Evolutionary conservation across 768 basidiomycete species (phyloP), one percentile per base, ranked within the genome.

Genomic region (Collybiopsis luxurians): DNA sequence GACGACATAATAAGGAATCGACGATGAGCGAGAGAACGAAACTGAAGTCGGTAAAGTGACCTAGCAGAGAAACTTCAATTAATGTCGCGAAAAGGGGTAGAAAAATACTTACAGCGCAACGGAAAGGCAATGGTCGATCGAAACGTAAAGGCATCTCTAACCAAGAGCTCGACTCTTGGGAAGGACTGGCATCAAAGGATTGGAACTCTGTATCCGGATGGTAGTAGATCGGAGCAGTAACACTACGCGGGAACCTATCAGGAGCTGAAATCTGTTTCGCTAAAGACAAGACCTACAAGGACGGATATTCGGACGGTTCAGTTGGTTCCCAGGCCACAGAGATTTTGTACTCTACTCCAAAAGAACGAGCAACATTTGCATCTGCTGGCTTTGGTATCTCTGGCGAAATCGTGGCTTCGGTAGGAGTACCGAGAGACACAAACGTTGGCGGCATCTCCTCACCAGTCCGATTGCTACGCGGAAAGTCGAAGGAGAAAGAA

Each of bases 1-100:
- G 27, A 89, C 84, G 51, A 88, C 85, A 63, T 84, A 90, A 63
- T 84, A 89, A 12, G 87, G 82, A 59, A 90, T 79, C n/a, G 78
- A 79, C 17, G 77, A 77, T 24, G 77, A 67, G 27, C 88, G 86
- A 61, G 82, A 75, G 70, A 88, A 89, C 3, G 79, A 79, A 12
- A 81, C 74, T 15, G 81, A 77, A 24, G 78, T 79, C 21, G 88
- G 88, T 28, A 90, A 69, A 52, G 87, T 87, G 21, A 88, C 75
- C 88, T 88, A 44, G n/a, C 55, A 40, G 26, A 39, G 54, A 19
- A 27, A 53, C 43, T 36, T 40, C 34, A 40, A 58, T 30, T 46
- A 42, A 10, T 49, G 31, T 56, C 45, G 56, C 42, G 54, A 57
- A 26, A 26, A 36, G 53, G 39, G 24, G 12, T 38, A 31, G 28